Evolutionary conservation across 495 filamentous ascomycete genomes (phyloP).

Genomic region (Parathielavia hyrcaniae): DNA sequence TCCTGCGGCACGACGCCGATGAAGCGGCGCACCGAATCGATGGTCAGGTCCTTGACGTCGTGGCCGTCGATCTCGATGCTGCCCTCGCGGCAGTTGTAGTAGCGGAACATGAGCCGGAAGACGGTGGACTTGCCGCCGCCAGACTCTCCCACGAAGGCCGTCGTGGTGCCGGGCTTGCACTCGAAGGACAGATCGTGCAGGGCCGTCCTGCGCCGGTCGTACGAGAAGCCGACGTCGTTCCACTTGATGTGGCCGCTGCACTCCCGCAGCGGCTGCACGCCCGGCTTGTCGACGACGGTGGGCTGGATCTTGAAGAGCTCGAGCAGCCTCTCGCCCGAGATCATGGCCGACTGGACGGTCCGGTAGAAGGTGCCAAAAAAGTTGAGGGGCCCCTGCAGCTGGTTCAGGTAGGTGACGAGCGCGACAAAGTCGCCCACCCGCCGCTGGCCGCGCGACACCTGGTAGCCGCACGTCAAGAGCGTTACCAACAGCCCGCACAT

Average conservation of each 20-base stretch:
- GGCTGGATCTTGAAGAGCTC: slow-evolving; percentile 88
- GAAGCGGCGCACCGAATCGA: slow-evolving; percentile 81
- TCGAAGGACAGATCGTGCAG: slow-evolving; percentile 74
- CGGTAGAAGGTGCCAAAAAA: slow-evolving; percentile 98
- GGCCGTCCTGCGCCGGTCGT: slow-evolving; percentile 82
- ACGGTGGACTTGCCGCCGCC: slow-evolving; percentile 96
- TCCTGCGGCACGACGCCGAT: slow-evolving; percentile 98
- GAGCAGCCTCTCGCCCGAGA: slow-evolving; percentile 89
- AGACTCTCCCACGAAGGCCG: slow-evolving; percentile 90
- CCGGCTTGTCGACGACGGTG: slow-evolving; percentile 68
- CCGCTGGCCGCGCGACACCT: slow-evolving; percentile 67
- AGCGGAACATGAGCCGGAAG: slow-evolving; percentile 92
- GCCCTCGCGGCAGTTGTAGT: slow-evolving; percentile 76
- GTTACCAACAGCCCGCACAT: slow-evolving; percentile 79
- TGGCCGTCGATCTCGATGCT: slow-evolving; percentile 76
- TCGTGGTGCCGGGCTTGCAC: slow-evolving; percentile 83
- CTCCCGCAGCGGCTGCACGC: slow-evolving; percentile 44
- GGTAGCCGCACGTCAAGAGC: slow-evolving; percentile 65
- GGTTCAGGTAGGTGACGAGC: slow-evolving; percentile 82
- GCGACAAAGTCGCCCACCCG: slow-evolving; percentile 72
- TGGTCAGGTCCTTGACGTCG: slow-evolving; percentile 78
- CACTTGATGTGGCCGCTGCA: slow-evolving; percentile 82
- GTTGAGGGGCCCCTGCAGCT: slow-evolving; percentile 87
- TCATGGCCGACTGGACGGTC: slow-evolving; percentile 92
- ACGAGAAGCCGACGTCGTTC: slow-evolving; percentile 81